Evolutionary conservation across 306 rosid genomes (phyloP).

Genomic region (Astragalus glycyphyllos): DNA sequence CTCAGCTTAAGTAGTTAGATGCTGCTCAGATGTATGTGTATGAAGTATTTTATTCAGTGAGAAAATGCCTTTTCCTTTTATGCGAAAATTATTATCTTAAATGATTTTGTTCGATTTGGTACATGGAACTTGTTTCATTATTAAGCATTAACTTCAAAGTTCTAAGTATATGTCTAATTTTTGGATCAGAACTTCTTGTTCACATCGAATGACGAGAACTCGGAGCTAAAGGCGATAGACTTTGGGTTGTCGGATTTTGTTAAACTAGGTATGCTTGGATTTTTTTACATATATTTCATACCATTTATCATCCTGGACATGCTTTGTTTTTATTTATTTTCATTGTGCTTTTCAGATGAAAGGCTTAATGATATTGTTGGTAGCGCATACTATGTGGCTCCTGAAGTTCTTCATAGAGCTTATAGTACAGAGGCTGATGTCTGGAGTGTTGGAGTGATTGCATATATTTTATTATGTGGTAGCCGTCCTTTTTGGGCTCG

Average conservation of each 20-base stretch:
- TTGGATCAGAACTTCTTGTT: constrained; percentile 85
- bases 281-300: not conserved
- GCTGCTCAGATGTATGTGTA: constrained; percentile 16
- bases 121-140: not conserved
- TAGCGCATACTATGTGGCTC: constrained; percentile 97
- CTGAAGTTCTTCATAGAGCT: constrained; percentile 93
- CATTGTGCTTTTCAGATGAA: constrained; percentile 68
- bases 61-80: constrained; percentile 6
- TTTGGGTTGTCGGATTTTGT: constrained; percentile 97
- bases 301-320: constrained; percentile 17
- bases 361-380: constrained; percentile 95
- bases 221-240: constrained; percentile 93
- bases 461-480: constrained; percentile 90
- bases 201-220: constrained; percentile 74
- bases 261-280: constrained; percentile 68
- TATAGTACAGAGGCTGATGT: constrained; percentile 91
- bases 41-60: constrained; percentile 13
- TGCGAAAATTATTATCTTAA: constrained; percentile 3
- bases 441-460: constrained; percentile 97
- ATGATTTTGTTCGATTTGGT: constrained; percentile 29
- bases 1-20: not conserved
- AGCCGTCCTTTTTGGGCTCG: constrained; percentile 99
- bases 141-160: constrained; percentile 35
- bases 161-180: constrained; percentile 41
- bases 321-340: constrained; percentile 25